phyloP scores from a whole-genome alignment of 2,329 filamentous ascomycete species.

The Chalara sp. region DNA sequence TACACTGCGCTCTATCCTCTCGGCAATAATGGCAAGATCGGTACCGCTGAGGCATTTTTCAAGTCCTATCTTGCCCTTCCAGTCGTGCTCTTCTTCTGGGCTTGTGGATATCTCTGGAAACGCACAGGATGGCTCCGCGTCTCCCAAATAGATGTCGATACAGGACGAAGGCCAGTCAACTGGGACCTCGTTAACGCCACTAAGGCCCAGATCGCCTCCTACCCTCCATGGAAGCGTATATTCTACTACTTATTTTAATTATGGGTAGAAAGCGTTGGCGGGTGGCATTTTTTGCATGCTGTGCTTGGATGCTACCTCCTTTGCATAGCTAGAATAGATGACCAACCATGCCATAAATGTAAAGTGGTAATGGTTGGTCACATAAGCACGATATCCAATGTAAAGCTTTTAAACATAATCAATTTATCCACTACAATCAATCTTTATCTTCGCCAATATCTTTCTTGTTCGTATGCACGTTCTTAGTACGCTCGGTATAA shows the following conservation, averaged over 20 bases:
- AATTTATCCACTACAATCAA: too few species aligned
- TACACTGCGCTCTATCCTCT: conserved; percentile 47
- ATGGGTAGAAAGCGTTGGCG: too few species aligned
- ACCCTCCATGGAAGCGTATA: conserved; percentile 40
- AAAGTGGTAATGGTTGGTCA: too few species aligned
- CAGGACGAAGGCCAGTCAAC: conserved; percentile 56
- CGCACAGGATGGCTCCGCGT: conserved; percentile 49
- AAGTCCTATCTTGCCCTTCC: conserved; percentile 45
- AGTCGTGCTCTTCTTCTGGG: conserved; percentile 48
- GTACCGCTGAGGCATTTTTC: conserved; percentile 44
- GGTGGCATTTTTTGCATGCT: too few species aligned
- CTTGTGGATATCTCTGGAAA: conserved; percentile 58
- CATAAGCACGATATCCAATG: too few species aligned
- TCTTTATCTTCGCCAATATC: too few species aligned
- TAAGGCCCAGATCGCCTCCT: conserved; percentile 40
- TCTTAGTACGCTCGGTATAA: too few species aligned
- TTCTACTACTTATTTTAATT: conserved; percentile 8
- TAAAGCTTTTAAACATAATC: too few species aligned
- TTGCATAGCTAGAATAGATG: too few species aligned
- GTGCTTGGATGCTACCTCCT: too few species aligned
- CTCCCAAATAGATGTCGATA: conserved; percentile 60
- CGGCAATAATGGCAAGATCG: conserved; percentile 46
- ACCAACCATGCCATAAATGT: too few species aligned
- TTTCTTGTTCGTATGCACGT: too few species aligned
- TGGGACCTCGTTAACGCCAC: conserved; percentile 36